Conservation (phyloP, 2,329 filamentous ascomycete genomes). For the Cladosporium sp. region DNA sequence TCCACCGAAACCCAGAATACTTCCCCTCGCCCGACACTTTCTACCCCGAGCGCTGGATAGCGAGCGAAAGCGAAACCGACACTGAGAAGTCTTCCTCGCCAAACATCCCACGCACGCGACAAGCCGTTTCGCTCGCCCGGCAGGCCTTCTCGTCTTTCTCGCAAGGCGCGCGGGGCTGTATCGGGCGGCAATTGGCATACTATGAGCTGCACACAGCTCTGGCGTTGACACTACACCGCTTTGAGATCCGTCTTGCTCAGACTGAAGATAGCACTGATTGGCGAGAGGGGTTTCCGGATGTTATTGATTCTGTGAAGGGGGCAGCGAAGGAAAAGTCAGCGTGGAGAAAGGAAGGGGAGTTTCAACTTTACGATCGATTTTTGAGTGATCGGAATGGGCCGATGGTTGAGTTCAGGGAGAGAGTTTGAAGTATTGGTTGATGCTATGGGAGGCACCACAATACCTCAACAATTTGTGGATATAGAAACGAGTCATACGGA, state of each 20-base stretch:
- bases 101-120: slow-evolving; percentile 11
- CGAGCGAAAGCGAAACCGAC: neutral
- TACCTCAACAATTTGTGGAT: neutral
- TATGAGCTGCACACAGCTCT: slow-evolving; percentile 31
- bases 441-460: neutral
- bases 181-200: slow-evolving; percentile 58
- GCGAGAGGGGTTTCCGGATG: neutral
- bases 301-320: neutral
- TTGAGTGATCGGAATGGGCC: slow-evolving; percentile 73
- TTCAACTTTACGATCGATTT: slow-evolving; percentile 72
- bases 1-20: slow-evolving; percentile 41
- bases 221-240: slow-evolving; percentile 28
- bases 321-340: slow-evolving; percentile 21
- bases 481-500: neutral
- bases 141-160: slow-evolving; percentile 73
- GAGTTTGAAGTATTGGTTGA: neutral
- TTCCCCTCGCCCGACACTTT: slow-evolving; percentile 34
- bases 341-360: slow-evolving; percentile 62
- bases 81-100: neutral
- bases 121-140: slow-evolving; percentile 14
- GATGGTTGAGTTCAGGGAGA: slow-evolving; percentile 57
- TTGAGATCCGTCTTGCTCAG: neutral
- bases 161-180: slow-evolving; percentile 69
- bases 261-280: neutral
- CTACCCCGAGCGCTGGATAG: slow-evolving; percentile 35